phyloP scores from a whole-genome alignment of 192 early-diverging fungal genomes.

The Coemansia aciculifera region DNA sequence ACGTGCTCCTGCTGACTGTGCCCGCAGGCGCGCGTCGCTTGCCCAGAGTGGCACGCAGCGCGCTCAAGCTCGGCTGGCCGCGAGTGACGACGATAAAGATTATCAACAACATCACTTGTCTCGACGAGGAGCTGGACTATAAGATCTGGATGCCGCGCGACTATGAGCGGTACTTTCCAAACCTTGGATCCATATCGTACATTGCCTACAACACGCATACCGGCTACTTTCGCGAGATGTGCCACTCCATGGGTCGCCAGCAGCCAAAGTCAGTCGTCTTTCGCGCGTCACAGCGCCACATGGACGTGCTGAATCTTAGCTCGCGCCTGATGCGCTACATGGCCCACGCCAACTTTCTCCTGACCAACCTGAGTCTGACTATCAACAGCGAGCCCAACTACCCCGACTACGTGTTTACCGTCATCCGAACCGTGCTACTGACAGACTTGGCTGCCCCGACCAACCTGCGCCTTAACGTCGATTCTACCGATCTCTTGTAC shows the following conservation, averaged over 20 bases:
- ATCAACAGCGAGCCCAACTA: conserved; percentile 45
- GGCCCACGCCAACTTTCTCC: conserved; percentile 55
- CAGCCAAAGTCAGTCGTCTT: conserved; percentile 47
- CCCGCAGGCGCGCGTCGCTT: conserved; percentile 33
- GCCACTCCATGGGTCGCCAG: conserved; percentile 46
- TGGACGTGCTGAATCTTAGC: conserved; percentile 46
- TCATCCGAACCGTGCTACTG: conserved; percentile 50
- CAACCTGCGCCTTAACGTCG: conserved; percentile 49
- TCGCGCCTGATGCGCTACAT: conserved; percentile 54
- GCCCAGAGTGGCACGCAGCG: conserved; percentile 36
- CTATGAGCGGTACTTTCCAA: conserved; percentile 53
- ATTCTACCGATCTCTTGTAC: conserved; percentile 53
- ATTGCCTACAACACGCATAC: conserved; percentile 31
- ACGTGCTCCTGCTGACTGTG: conserved; percentile 42
- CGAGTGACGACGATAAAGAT: conserved; percentile 48
- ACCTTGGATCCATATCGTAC: conserved; percentile 41
- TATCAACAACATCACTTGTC: conserved; percentile 29
- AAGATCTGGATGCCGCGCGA: conserved; percentile 57
- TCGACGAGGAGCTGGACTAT: conserved; percentile 51
- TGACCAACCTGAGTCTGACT: conserved; percentile 42
- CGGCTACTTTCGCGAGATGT: conserved; percentile 55
- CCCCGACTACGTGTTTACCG: conserved; percentile 48
- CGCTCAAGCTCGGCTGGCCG: conserved; percentile 55
- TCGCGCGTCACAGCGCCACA: conserved; percentile 49
- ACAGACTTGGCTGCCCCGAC: conserved; percentile 48